Conservation (phyloP, 1,284 basidiomycete species). For the Trichosporon sp. region DNA sequence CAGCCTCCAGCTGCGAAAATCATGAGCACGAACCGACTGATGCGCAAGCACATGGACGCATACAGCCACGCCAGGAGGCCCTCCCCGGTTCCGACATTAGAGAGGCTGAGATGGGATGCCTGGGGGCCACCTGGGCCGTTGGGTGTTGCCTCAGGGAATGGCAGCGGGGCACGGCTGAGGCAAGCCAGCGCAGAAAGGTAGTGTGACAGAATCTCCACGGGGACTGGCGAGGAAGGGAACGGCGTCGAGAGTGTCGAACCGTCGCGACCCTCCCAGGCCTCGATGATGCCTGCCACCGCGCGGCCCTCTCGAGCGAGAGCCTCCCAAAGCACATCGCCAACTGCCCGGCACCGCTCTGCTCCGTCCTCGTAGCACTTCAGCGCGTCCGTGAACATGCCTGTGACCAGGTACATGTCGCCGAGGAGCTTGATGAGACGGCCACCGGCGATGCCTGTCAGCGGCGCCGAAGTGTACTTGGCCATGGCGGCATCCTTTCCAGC, state of each 20-base stretch:
- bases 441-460: constrained; percentile 37
- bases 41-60: constrained; percentile 39
- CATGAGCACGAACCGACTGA: constrained; percentile 54
- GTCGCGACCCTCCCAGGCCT: constrained; percentile 72
- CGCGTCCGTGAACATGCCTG: constrained; percentile 75
- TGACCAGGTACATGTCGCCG: constrained; percentile 80
- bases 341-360: constrained; percentile 63
- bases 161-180: constrained; percentile 35
- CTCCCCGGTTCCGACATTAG: constrained; percentile 37
- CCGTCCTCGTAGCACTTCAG: constrained; percentile 80
- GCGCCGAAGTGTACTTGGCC: constrained; percentile 35
- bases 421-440: constrained; percentile 72
- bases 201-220: constrained; percentile 42
- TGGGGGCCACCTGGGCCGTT: constrained; percentile 16
- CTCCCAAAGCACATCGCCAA: constrained; percentile 77
- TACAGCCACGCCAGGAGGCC: constrained; percentile 46
- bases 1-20: constrained; percentile 83
- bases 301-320: constrained; percentile 78
- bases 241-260: constrained; percentile 53
- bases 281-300: constrained; percentile 69
- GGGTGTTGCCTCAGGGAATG: constrained; percentile 27
- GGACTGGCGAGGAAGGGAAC: constrained; percentile 39
- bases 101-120: constrained; percentile 21
- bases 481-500: background rate
- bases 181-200: constrained; percentile 39